Evolutionary conservation across 2,329 filamentous ascomycete genomes (phyloP).

Genomic region (Plenodomus biglobosus): DNA sequence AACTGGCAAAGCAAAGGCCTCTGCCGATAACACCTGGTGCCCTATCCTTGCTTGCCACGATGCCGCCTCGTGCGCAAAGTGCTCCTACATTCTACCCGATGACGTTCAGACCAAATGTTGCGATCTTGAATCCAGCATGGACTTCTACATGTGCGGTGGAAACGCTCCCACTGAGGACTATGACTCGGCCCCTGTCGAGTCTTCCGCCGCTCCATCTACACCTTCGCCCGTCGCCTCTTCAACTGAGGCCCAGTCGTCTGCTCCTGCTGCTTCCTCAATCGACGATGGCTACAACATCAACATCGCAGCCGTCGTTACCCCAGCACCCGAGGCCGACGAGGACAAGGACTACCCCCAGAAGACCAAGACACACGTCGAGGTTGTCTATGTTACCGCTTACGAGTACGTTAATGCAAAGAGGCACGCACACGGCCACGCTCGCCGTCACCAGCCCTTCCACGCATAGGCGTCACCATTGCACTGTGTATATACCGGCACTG

Average conservation of each 20-base stretch:
- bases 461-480: constrained; percentile 27
- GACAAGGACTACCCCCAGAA: constrained; percentile 5
- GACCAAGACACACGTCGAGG: constrained; percentile 32
- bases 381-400: constrained; percentile 39
- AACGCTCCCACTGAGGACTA: constrained; percentile 27
- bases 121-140: constrained; percentile 25
- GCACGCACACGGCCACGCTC: constrained; percentile 34
- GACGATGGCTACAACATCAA: constrained; percentile 7
- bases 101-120: constrained; percentile 41
- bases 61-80: constrained; percentile 24
- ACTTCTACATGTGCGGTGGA: constrained; percentile 41
- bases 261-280: constrained; percentile 13
- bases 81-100: constrained; percentile 37
- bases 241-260: constrained; percentile 4
- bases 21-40: constrained; percentile 33
- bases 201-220: constrained; percentile 1
- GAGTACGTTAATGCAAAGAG: constrained; percentile 38
- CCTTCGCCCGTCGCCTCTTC: constrained; percentile 1
- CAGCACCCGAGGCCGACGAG: constrained; percentile 11
- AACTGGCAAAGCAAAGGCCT: constrained; percentile 16
- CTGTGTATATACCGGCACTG: neutral
- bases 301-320: constrained; percentile 28
- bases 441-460: constrained; percentile 37
- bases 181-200: constrained; percentile 9
- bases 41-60: constrained; percentile 33